Base-by-base conservation (phyloP, 257 asterid genomes). In the Prunella vulgaris region DNA sequence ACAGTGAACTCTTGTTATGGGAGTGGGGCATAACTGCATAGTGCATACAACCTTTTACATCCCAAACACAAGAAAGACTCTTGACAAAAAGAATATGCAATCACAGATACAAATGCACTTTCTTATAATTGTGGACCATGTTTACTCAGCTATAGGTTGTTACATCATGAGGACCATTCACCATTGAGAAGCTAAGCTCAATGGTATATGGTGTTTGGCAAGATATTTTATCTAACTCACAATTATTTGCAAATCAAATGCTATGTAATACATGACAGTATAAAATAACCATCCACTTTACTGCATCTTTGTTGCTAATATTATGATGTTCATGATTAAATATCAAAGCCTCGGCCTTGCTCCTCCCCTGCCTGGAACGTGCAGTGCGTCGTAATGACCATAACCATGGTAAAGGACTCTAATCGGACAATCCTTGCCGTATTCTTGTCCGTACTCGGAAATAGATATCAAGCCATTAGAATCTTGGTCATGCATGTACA, bases 381-480 rank as follows among this genome's bases (percentile, higher is more conserved):
- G 90, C 66, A 90, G 77, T 8, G 97, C 92, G 77, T 94, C 99
- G 42, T 91, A 91, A 75, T 94, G 99, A 51, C 97, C 99, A 61
- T 76, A 89, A 13, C 99, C 97, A 66, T 94, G 90, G 73, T 88
- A 94, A 3, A 91, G 86, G 57, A 94, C 88, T 73, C 78, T 79
- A 66, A 94, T 83, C 48, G 96, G 96, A 63, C 85, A 76, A 21
- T 87, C 92, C 71, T 84, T 90, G 13, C 95, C 91, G 38, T 93
- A 89, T 69, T 87, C 97, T 82, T 91, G 93, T 37, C 97, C 99
- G 15, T 91, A 94, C 79, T 91, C 97, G 0, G 96, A 96, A 37
- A 93, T 93, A 8, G 96, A 82, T 77, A 93, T 89, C 80, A 93
- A 81, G 58, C 96, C 96, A 35, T 87, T 81, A 0, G 88, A 80